Conservation (phyloP, 2,329 filamentous ascomycete species). For the Berkeleyomyces rouxiae region DNA sequence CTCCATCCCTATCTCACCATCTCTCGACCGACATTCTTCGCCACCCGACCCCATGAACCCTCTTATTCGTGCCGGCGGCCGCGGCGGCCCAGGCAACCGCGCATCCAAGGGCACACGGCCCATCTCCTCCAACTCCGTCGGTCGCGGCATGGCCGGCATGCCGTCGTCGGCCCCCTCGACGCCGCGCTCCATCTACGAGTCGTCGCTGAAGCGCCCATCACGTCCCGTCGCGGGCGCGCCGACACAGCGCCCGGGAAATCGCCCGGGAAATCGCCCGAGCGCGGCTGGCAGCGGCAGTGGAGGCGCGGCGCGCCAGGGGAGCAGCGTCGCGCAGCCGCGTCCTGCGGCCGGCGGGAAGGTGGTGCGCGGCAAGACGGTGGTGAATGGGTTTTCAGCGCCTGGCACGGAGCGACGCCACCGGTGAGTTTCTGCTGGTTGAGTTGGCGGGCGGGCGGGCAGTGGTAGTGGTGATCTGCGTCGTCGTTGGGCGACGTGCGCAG, state of each 20-base stretch:
- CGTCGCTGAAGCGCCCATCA: background rate
- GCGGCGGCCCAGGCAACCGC: background rate
- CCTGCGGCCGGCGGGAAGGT: background rate
- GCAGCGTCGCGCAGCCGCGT: background rate
- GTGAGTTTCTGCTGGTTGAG: background rate
- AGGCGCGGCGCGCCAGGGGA: too few relatives aligned
- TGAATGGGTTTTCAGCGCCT: background rate
- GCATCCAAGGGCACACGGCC: background rate
- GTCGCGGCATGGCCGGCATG: background rate
- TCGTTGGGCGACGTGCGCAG: background rate
- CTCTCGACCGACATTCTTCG: background rate
- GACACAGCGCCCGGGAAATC: background rate
- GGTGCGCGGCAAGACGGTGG: background rate
- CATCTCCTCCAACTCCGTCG: background rate
- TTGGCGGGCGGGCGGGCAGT: background rate
- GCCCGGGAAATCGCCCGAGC: too few relatives aligned
- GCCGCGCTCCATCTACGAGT: background rate
- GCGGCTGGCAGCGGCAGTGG: background rate
- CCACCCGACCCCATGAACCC: background rate
- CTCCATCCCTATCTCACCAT: background rate
- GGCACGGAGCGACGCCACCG: background rate
- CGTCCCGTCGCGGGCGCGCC: background rate
- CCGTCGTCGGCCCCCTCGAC: background rate
- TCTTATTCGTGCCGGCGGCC: slow-evolving; percentile 15
- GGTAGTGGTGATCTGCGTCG: background rate